A percentile compares a stretch with the other conserved stretches of the same genome.
Conservation (phyloP, 2,329 filamentous ascomycete species). For the Paraconiothyrium sp. region DNA sequence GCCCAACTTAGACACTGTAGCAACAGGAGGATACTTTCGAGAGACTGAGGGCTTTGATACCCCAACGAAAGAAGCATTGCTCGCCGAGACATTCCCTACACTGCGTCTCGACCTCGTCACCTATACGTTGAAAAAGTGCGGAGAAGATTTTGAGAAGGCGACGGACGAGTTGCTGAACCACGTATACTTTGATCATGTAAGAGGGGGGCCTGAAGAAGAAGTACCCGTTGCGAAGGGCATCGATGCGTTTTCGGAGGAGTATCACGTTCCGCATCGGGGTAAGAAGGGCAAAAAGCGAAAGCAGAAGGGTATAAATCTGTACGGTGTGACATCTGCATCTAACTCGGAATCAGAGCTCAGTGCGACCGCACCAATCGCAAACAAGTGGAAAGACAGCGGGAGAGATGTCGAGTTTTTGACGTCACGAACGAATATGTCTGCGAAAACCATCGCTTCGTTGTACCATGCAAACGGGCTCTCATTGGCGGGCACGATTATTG, state of each 20-base stretch:
- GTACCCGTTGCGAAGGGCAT: slow-evolving; percentile 69
- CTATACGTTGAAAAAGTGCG: slow-evolving; percentile 72
- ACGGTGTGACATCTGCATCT: slow-evolving; percentile 30
- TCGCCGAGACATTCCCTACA: slow-evolving; percentile 76
- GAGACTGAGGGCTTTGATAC: slow-evolving; percentile 58
- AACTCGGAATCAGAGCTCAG: slow-evolving; percentile 35
- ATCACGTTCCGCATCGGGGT: slow-evolving; percentile 53
- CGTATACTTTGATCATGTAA: slow-evolving; percentile 76
- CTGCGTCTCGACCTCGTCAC: slow-evolving; percentile 72
- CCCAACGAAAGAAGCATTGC: slow-evolving; percentile 69
- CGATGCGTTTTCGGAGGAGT: slow-evolving; percentile 78
- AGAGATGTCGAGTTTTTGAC: slow-evolving; percentile 70
- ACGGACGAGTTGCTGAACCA: slow-evolving; percentile 85
- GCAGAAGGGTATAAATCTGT: slow-evolving; percentile 34
- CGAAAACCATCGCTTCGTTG: slow-evolving; percentile 61
- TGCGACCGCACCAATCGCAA: slow-evolving; percentile 41
- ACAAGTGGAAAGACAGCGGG: slow-evolving; percentile 67
- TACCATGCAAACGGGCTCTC: slow-evolving; percentile 69
- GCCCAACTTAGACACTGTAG: slow-evolving; percentile 30
- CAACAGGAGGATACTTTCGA: slow-evolving; percentile 43
- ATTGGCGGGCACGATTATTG: slow-evolving; percentile 63
- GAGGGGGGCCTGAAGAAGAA: slow-evolving; percentile 58
- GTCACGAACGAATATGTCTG: slow-evolving; percentile 59
- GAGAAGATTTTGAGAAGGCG: slow-evolving; percentile 72
- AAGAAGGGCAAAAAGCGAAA: slow-evolving; percentile 57